These are phyloP conservation scores for Dianthus caryophyllus DNA, from an alignment of 148 eudicot species.

Conservation along the genomic window DNA sequence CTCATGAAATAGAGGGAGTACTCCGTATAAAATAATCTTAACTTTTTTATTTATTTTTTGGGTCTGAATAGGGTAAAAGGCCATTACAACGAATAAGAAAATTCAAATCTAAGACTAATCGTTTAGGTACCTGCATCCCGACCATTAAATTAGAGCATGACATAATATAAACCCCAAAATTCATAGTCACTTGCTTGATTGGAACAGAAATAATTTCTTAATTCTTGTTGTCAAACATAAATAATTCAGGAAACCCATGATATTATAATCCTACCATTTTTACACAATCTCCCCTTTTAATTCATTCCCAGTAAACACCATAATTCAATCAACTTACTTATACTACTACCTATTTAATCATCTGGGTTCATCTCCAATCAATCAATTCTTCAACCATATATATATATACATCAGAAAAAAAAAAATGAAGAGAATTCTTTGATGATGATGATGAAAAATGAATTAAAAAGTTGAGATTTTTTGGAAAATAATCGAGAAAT, in stretches of 20 bases:
- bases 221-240: not conserved
- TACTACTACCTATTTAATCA: not conserved
- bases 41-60: too few species aligned
- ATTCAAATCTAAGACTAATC: too few species aligned
- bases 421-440: not conserved
- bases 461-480: not conserved
- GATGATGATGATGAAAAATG: not conserved
- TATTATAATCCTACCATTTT: not conserved
- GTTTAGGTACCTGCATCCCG: too few species aligned
- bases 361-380: not conserved
- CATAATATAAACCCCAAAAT: not conserved
- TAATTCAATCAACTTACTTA: not conserved
- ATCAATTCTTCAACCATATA: not conserved
- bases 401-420: not conserved
- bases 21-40: too few species aligned
- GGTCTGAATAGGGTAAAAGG: too few species aligned
- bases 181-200: not conserved
- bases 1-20: too few species aligned
- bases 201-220: conserved; percentile 3
- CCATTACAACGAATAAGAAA: too few species aligned
- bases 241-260: not conserved
- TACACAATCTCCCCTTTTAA: not conserved
- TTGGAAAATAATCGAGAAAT: not conserved
- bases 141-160: too few species aligned
- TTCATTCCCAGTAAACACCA: not conserved